Evolutionary conservation across 1,139 yeast genomes (phyloP), one percentile per base, ranked within the genome.

Genomic region (Yamadazyma aaseri): DNA sequence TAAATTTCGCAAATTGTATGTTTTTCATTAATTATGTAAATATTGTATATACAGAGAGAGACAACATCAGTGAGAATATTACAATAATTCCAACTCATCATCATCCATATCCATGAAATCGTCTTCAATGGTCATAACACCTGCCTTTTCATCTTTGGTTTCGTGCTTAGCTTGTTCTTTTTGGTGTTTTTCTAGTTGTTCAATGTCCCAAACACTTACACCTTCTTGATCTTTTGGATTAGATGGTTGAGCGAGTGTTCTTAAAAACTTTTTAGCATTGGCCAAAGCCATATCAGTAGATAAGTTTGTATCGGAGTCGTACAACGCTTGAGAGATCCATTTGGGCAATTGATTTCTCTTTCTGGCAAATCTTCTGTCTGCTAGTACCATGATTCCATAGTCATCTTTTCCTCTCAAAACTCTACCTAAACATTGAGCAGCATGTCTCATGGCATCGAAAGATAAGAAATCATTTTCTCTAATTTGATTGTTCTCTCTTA

Each of bases 361-460:
- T 46, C 89, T 76, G 1, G 92, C 76, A 56, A 92, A 92, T 55
- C 99, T 72, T 49, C 96, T 71, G 59, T 92, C 99, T 0, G 98
- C 98, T 42, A 92, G 64, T 32, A 92, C 97, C 99, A 92, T 92
- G 50, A 94, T 86, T 41, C 99, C 99, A 57, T 94, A 92, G 63
- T 92, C 99, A 55, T 92, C 97, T 55, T 92, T 92, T 44, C 99
- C 98, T 65, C 99, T 79, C 46, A 92, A 66, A 35, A 92, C 98
- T 55, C 99, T 78, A 10, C 99, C 99, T 51, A 92, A 63, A 63
- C 99, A 92, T 61, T 92, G 99, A 0, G 99, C 98, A 3, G 98
- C 99, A 65, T 92, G 99, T 55, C 99, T 79, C 98, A 92, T 94
- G 20, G 99, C 99, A 62, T 92, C 99, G 72, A 92, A 92, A 15